A percentile compares a stretch with the other conserved stretches of the same genome.
phyloP scores from a whole-genome alignment of 1,284 basidiomycete genomes.

The Serendipita sp. region DNA sequence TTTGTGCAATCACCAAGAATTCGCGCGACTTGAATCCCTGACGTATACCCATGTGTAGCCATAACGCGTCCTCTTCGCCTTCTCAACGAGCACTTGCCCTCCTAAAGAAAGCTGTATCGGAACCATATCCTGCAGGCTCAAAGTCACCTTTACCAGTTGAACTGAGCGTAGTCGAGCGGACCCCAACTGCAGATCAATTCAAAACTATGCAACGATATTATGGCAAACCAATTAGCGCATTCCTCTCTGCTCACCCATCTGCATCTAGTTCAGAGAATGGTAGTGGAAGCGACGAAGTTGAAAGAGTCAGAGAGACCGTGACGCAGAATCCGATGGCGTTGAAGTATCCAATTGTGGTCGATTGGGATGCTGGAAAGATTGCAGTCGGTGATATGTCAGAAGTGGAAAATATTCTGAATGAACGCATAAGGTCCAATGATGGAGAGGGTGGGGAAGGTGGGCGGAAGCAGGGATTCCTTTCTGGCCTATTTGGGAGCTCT shows the following conservation, averaged over 20 bases:
- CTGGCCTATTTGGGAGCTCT: background rate
- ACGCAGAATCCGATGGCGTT: slow-evolving; percentile 39
- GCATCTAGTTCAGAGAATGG: slow-evolving; percentile 25
- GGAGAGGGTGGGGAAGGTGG: background rate
- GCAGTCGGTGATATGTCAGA: background rate
- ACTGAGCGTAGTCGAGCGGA: slow-evolving; percentile 52
- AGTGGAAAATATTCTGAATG: background rate
- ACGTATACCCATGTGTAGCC: background rate
- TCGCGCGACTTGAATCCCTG: background rate
- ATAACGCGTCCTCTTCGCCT: background rate
- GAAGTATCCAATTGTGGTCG: slow-evolving; percentile 66
- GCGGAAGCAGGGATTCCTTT: background rate
- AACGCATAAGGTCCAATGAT: background rate
- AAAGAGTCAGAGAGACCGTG: slow-evolving; percentile 32
- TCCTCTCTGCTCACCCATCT: slow-evolving; percentile 19
- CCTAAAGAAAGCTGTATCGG: background rate
- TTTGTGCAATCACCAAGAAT: background rate
- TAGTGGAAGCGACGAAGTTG: slow-evolving; percentile 25
- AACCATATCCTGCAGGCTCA: background rate
- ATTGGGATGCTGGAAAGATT: slow-evolving; percentile 30
- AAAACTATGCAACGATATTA: slow-evolving; percentile 50
- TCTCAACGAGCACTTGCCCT: background rate
- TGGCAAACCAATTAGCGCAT: slow-evolving; percentile 8
- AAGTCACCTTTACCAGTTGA: slow-evolving; percentile 44
- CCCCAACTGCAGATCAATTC: slow-evolving; percentile 55